Percentiles rank a stretch among this genome's conserved stretches.
Conservation (phyloP, 106 monocot genomes). For the Acanthochlamys bracteata region DNA sequence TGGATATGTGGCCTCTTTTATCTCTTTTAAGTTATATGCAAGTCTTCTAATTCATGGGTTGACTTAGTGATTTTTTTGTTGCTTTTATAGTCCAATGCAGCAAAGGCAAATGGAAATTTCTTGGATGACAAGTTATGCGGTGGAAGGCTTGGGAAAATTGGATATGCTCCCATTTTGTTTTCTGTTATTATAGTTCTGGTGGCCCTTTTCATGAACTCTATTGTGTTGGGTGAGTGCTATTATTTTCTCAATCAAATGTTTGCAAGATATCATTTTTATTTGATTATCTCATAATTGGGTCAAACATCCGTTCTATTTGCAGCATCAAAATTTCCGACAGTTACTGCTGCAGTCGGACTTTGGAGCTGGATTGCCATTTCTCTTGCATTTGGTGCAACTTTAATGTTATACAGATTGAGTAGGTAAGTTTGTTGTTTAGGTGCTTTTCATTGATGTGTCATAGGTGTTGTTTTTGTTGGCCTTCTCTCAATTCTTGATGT, state of each 20-base stretch:
- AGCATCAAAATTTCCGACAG: constrained; percentile 75
- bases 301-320: constrained; percentile 2
- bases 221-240: constrained; percentile 57
- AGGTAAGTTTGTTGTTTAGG: too few relatives aligned
- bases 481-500: too few relatives aligned
- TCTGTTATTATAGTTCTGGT: constrained; percentile 34
- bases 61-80: neutral
- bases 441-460: too few relatives aligned
- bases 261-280: neutral
- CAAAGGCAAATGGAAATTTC: constrained; percentile 27
- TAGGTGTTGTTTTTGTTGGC: too few relatives aligned
- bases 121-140: constrained; percentile 38
- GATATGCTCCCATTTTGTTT: constrained; percentile 75
- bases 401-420: constrained; percentile 87
- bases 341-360: constrained; percentile 73
- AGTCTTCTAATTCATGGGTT: too few relatives aligned
- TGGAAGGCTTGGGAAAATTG: constrained; percentile 41
- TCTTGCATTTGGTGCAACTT: constrained; percentile 54
- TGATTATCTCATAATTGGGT: constrained; percentile 4
- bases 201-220: constrained; percentile 71
- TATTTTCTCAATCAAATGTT: neutral
- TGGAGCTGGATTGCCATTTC: constrained; percentile 76
- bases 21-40: too few relatives aligned
- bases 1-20: neutral
- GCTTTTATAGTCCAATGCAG: constrained; percentile 54